phyloP scores from a whole-genome alignment of 495 filamentous ascomycete genomes.

The Geoglossum glabrum region DNA sequence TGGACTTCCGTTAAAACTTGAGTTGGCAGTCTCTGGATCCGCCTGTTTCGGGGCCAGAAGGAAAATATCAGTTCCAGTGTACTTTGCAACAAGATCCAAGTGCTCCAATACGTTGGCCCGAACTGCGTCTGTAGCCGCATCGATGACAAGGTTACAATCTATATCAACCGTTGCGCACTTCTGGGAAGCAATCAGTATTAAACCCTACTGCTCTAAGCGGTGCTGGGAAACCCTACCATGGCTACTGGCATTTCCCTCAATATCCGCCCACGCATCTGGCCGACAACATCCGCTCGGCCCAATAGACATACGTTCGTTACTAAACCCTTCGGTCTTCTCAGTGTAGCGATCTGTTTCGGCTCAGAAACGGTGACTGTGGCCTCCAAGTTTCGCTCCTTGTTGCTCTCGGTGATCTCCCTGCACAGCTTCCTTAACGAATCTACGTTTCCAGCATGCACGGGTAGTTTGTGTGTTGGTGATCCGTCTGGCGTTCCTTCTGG shows the following conservation, averaged over 20 bases:
- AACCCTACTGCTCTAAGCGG: constrained; percentile 13
- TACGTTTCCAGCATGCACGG: constrained; percentile 72
- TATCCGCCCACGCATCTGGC: constrained; percentile 65
- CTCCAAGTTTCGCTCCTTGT: constrained; percentile 43
- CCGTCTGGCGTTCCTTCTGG: constrained; percentile 69
- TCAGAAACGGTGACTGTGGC: constrained; percentile 66
- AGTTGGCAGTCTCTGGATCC: constrained; percentile 29
- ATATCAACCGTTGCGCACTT: constrained; percentile 82
- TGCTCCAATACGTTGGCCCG: constrained; percentile 58
- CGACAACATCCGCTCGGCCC: constrained; percentile 61
- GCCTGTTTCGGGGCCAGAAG: constrained; percentile 59
- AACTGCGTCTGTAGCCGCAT: constrained; percentile 40
- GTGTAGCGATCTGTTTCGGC: constrained; percentile 49
- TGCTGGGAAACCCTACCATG: constrained; percentile 39
- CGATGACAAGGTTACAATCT: constrained; percentile 70
- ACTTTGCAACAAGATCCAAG: constrained; percentile 60
- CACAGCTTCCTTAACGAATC: constrained; percentile 57
- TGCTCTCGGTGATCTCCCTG: constrained; percentile 52
- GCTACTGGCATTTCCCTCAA: constrained; percentile 73
- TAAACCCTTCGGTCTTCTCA: constrained; percentile 48
- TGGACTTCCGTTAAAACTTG: constrained; percentile 45
- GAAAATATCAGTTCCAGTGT: constrained; percentile 91
- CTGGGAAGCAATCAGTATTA: constrained; percentile 26
- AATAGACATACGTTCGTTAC: constrained; percentile 83
- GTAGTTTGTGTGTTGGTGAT: constrained; percentile 63